Evolutionary conservation across 1,139 yeast genomes (phyloP).

Genomic region (Suhomyces maxii): DNA sequence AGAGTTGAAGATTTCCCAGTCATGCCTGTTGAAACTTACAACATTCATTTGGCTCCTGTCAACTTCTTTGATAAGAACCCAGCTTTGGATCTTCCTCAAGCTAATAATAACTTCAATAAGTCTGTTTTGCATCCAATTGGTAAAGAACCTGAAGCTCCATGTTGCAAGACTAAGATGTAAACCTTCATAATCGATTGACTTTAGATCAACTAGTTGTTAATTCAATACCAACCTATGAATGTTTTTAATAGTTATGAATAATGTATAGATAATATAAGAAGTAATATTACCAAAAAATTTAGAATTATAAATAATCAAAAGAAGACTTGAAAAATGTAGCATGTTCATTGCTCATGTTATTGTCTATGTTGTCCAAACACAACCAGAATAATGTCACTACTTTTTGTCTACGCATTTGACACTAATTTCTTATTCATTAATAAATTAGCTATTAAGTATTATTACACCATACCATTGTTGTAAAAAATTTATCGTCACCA

Average conservation of each 20-base stretch:
- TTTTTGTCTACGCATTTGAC: not conserved
- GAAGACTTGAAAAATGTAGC: no score
- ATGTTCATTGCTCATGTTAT: no score
- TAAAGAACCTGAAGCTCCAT: slow-evolving; percentile 29
- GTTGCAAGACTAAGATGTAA: slow-evolving; percentile 46
- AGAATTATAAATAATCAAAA: not conserved
- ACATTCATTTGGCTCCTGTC: slow-evolving; percentile 67
- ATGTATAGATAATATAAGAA: not conserved
- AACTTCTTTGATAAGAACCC: slow-evolving; percentile 84
- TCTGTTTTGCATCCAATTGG: slow-evolving; percentile 44
- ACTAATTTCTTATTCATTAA: not conserved
- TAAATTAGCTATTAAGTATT: not conserved
- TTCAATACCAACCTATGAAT: not conserved
- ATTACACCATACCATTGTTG: not conserved
- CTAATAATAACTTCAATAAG: slow-evolving; percentile 70
- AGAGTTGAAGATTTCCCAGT: slow-evolving; percentile 92
- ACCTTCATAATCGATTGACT: no score
- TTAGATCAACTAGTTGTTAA: no score
- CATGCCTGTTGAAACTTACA: slow-evolving; percentile 82
- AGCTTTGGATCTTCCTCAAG: slow-evolving; percentile 78
- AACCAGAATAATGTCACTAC: no score
- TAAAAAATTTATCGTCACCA: no score
- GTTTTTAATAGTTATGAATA: not conserved
- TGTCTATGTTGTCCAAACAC: no score
- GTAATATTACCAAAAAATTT: no score